A percentile compares a stretch with the other conserved stretches of the same genome.
These are phyloP conservation scores for Diaporthe destruens DNA, from an alignment of 2,329 filamentous ascomycete species.

Conservation along the genomic window DNA sequence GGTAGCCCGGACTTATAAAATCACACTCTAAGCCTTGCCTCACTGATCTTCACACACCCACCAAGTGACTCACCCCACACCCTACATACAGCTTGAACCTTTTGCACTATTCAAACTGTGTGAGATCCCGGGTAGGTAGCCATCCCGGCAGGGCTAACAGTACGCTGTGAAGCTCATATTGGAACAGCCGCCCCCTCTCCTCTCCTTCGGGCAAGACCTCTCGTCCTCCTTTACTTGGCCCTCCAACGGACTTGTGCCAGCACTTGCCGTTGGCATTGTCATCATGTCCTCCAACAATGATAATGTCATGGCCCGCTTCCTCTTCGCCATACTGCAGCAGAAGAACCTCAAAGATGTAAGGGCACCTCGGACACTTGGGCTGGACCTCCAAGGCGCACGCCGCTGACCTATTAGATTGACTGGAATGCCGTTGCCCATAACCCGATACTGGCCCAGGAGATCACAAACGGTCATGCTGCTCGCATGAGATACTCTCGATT, in stretches of 20 bases:
- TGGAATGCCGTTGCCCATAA: slow-evolving; percentile 70
- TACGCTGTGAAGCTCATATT: slow-evolving; percentile 48
- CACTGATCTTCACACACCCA: slow-evolving; percentile 55
- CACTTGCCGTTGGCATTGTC: slow-evolving; percentile 40
- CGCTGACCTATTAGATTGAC: slow-evolving; percentile 62
- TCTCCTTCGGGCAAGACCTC: slow-evolving; percentile 42
- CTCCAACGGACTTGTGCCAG: slow-evolving; percentile 39
- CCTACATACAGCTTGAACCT: slow-evolving; percentile 39
- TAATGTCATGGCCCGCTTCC: slow-evolving; percentile 68
- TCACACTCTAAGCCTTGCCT: slow-evolving; percentile 52
- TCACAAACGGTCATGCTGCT: slow-evolving; percentile 71
- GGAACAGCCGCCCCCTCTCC: slow-evolving; percentile 44
- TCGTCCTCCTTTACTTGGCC: slow-evolving; percentile 16
- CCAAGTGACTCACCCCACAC: slow-evolving; percentile 54
- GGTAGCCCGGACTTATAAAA: slow-evolving; percentile 54
- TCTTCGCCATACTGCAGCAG: slow-evolving; percentile 71
- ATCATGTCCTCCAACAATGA: slow-evolving; percentile 68
- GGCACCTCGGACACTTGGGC: slow-evolving; percentile 41
- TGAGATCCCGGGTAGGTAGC: slow-evolving; percentile 43
- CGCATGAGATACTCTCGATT: slow-evolving; percentile 72
- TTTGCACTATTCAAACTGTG: slow-evolving; percentile 45
- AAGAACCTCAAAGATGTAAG: slow-evolving; percentile 72
- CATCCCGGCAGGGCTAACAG: neutral
- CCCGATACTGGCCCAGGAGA: slow-evolving; percentile 65
- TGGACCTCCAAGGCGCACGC: slow-evolving; percentile 14